Base-by-base conservation (phyloP, 1,139 yeast species). In the Hansenula lynferdii region DNA sequence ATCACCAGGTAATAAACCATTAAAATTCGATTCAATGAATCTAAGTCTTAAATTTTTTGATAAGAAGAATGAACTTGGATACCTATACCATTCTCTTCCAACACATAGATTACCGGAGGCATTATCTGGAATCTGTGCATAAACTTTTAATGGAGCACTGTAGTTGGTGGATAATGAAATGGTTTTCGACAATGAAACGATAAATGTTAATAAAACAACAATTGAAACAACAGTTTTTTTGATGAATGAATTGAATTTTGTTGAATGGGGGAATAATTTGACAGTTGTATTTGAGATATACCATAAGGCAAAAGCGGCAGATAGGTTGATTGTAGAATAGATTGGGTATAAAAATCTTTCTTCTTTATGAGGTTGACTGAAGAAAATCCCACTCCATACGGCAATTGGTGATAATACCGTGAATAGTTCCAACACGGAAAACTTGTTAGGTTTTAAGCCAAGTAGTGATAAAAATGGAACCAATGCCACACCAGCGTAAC, bases 1-100 rank as follows among this genome's bases (percentile, higher is more conserved):
- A 54, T 85, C 94, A 2, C 95, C 95, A 0, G 97, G 98, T 33
- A 90, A 65, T 42, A 90, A 65, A 0, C 97, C 97, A 55, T 80
- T 77, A 60, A 90, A 90, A 2, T 94, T 95, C 42, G 89, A 80
- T 42, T 69, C 67, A 8, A 85, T 77, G 58, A 86, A 90, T 49
- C 67, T 67, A 21, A 87, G 62, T 44, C 96, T 66, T 42, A 68
- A 67, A 42, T 73, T 64, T 26, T 72, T 69, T 2, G 85, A 82
- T 19, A 90, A 64, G 55, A 89, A 85, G 57, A 89, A 84, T 0
- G 97, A 89, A 1, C 85, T 80, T 11, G 97, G 97, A 62, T 68
- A 90, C 54, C 92, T 85, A 54, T 87, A 87, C 97, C 97, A 90
- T 62, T 92, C 97, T 43, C 96, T 75, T 3, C 96, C 97, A 18